Conservation (phyloP, 1,284 basidiomycete genomes). For the Kalmanozyma brasiliensis region DNA sequence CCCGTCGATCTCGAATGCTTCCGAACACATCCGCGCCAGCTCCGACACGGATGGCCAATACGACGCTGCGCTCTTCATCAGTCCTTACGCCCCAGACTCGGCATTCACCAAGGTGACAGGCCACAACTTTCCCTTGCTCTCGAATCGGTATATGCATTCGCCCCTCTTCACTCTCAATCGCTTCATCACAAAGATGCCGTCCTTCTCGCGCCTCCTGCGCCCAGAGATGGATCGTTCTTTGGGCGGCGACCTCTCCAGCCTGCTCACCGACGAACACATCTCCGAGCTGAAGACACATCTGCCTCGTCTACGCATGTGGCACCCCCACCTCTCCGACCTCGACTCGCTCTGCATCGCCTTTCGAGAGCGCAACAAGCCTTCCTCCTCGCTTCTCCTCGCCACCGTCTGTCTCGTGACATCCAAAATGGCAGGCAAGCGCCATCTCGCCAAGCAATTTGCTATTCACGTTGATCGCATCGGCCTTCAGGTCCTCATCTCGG, state of each 20-base stretch:
- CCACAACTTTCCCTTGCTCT: slow-evolving; percentile 2
- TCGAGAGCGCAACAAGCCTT: slow-evolving; percentile 3
- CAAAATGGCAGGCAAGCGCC: slow-evolving; percentile 18
- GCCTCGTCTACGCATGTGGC: slow-evolving; percentile 25
- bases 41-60: slow-evolving; percentile 5
- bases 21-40: too few relatives aligned
- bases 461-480: slow-evolving; percentile 32
- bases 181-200: slow-evolving; percentile 23
- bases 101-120: not conserved
- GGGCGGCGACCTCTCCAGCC: slow-evolving; percentile 11
- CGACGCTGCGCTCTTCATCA: slow-evolving; percentile 25
- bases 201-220: slow-evolving; percentile 19
- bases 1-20: too few relatives aligned
- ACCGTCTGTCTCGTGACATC: slow-evolving; percentile 25
- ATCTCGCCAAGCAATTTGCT: slow-evolving; percentile 20
- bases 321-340: slow-evolving; percentile 28
- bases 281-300: slow-evolving; percentile 10
- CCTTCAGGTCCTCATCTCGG: slow-evolving; percentile 32
- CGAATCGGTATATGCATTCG: slow-evolving; percentile 11
- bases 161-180: slow-evolving; percentile 24
- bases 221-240: slow-evolving; percentile 21
- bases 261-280: slow-evolving; percentile 27
- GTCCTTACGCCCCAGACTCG: not conserved
- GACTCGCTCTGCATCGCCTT: slow-evolving; percentile 6
- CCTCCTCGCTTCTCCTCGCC: slow-evolving; percentile 25